Conservation (phyloP, 495 filamentous ascomycete genomes). For the Penicillium turbatum region DNA sequence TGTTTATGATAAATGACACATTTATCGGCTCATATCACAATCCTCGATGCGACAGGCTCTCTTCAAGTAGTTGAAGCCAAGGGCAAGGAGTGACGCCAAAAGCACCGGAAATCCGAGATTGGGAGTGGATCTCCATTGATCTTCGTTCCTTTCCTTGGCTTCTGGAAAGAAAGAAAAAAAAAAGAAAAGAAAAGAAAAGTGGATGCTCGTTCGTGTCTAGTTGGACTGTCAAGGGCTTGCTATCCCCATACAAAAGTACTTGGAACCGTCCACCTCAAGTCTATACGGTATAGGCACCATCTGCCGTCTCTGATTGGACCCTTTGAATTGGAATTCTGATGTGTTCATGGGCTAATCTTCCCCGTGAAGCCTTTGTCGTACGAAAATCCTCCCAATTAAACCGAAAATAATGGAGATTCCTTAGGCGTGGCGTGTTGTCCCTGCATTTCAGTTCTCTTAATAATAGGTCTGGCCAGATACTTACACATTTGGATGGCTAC, state of each 20-base stretch:
- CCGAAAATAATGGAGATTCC: neutral
- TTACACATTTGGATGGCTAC: neutral
- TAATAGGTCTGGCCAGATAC: neutral
- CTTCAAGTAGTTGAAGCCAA: too few relatives aligned
- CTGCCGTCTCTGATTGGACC: neutral
- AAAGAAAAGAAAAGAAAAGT: neutral
- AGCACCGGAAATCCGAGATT: too few relatives aligned
- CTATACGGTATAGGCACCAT: neutral
- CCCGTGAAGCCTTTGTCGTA: neutral
- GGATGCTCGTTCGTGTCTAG: neutral
- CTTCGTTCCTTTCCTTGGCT: too few relatives aligned
- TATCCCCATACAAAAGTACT: neutral
- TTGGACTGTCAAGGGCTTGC: neutral
- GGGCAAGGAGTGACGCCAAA: too few relatives aligned
- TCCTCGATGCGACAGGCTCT: too few relatives aligned
- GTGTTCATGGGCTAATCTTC: neutral
- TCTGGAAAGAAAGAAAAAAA: too few relatives aligned
- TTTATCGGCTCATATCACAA: too few relatives aligned
- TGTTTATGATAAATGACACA: neutral
- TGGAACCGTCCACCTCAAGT: neutral
- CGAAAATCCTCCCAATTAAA: neutral
- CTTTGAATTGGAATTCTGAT: neutral
- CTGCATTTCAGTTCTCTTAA: neutral
- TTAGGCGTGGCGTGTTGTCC: neutral
- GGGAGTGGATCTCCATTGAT: too few relatives aligned